Evolutionary conservation across 2,329 filamentous ascomycete genomes (phyloP).

Genomic region (Orbilia brochopaga): DNA sequence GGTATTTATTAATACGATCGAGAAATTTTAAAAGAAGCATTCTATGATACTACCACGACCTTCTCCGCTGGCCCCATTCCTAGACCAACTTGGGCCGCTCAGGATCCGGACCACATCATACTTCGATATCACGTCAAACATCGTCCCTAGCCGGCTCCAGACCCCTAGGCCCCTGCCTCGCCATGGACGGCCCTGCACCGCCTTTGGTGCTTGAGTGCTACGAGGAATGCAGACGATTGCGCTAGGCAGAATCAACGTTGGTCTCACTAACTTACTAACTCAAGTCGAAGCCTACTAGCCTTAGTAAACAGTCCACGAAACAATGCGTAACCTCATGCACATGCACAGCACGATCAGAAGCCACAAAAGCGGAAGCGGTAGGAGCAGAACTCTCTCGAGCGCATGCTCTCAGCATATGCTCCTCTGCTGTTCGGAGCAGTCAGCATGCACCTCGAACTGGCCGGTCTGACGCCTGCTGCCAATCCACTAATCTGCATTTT

Average conservation of each 20-base stretch:
- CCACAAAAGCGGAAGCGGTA: background rate
- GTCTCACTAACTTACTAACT: background rate
- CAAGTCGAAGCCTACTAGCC: background rate
- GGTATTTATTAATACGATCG: slow-evolving; percentile 1
- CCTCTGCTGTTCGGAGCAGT: background rate
- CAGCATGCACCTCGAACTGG: background rate
- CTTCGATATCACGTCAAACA: slow-evolving; percentile 3
- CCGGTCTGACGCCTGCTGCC: background rate
- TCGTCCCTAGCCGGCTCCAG: background rate
- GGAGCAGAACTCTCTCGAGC: background rate
- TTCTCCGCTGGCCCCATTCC: background rate
- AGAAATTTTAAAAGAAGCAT: background rate
- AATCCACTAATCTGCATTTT: background rate
- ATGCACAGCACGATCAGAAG: slow-evolving; percentile 1
- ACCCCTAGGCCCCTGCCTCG: slow-evolving; percentile 1
- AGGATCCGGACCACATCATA: slow-evolving; percentile 1
- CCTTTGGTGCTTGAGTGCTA: background rate
- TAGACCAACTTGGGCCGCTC: background rate
- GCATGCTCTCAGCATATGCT: background rate
- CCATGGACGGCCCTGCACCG: background rate
- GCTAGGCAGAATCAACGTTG: background rate
- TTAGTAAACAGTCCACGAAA: background rate
- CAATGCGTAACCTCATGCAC: slow-evolving; percentile 1
- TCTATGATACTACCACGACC: background rate
- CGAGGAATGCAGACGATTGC: background rate